These are phyloP conservation scores for Zangia roseola DNA, from an alignment of 768 basidiomycete species.

Conservation along the genomic window DNA sequence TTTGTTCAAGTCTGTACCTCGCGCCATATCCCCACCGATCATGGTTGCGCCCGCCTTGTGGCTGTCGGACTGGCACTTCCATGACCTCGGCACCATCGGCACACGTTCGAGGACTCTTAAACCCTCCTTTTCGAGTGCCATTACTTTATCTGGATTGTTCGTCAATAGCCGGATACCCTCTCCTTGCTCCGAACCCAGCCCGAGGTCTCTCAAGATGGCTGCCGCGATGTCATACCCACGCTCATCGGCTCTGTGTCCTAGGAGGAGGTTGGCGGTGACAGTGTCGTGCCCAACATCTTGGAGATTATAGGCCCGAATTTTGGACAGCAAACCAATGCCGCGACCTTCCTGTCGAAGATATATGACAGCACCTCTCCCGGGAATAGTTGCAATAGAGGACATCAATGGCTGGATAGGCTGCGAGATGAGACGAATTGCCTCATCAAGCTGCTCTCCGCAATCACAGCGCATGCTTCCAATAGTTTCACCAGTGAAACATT, in stretches of 20 bases:
- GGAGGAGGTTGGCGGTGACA: constrained; percentile 94
- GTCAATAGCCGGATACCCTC: constrained; percentile 80
- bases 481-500: constrained; percentile 98
- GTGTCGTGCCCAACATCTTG: constrained; percentile 99
- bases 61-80: constrained; percentile 46
- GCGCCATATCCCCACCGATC: constrained; percentile 73
- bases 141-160: constrained; percentile 97
- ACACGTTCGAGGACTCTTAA: constrained; percentile 79
- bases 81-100: constrained; percentile 91
- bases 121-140: constrained; percentile 82
- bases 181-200: constrained; percentile 55
- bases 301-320: constrained; percentile 95
- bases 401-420: constrained; percentile 56
- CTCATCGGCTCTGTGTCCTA: constrained; percentile 93
- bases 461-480: constrained; percentile 98
- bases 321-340: constrained; percentile 93
- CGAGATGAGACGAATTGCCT: constrained; percentile 89
- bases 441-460: constrained; percentile 97
- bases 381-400: constrained; percentile 44
- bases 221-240: constrained; percentile 89
- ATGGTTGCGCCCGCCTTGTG: constrained; percentile 67
- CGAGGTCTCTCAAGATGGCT: constrained; percentile 86
- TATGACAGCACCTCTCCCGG: constrained; percentile 88
- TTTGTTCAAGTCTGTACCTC: constrained; percentile 87
- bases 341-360: constrained; percentile 98